Conservation (phyloP, 2,329 filamentous ascomycete genomes). For the Pyrenophora seminiperda region DNA sequence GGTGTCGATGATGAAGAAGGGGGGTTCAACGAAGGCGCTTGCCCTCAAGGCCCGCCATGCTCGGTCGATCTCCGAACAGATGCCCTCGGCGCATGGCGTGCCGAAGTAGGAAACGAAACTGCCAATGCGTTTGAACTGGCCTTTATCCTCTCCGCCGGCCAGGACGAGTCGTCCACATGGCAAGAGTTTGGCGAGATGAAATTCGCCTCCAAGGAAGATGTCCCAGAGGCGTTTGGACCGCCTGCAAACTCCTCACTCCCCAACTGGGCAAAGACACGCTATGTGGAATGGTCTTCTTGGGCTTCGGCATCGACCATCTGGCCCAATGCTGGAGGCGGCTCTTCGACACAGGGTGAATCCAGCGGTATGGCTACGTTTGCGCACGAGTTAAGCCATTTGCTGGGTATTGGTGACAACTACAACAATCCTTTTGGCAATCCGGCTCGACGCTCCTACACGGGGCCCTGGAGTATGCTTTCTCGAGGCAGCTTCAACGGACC, state of each 20-base stretch:
- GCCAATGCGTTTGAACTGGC: conserved; percentile 57
- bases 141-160: conserved; percentile 61
- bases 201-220: conserved; percentile 55
- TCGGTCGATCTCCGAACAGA: conserved; percentile 57
- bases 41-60: conserved; percentile 53
- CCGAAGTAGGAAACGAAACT: conserved; percentile 58
- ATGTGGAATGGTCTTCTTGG: conserved; percentile 62
- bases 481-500: conserved; percentile 60
- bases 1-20: conserved; percentile 53
- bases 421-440: conserved; percentile 59
- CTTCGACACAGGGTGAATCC: conserved; percentile 60
- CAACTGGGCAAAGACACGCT: conserved; percentile 58
- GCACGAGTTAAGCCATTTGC: conserved; percentile 59
- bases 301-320: conserved; percentile 58
- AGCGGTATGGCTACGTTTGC: conserved; percentile 61
- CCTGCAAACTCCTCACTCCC: conserved; percentile 50
- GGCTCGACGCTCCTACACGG: conserved; percentile 56
- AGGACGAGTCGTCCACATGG: conserved; percentile 62
- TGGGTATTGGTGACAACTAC: conserved; percentile 61
- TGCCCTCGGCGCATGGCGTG: conserved; percentile 56
- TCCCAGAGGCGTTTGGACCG: conserved; percentile 58
- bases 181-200: conserved; percentile 63
- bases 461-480: conserved; percentile 60
- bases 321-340: conserved; percentile 60
- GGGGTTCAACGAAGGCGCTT: conserved; percentile 56